phyloP scores from a whole-genome alignment of 2,329 filamentous ascomycete species.

The Scortechinia acanthostroma region DNA sequence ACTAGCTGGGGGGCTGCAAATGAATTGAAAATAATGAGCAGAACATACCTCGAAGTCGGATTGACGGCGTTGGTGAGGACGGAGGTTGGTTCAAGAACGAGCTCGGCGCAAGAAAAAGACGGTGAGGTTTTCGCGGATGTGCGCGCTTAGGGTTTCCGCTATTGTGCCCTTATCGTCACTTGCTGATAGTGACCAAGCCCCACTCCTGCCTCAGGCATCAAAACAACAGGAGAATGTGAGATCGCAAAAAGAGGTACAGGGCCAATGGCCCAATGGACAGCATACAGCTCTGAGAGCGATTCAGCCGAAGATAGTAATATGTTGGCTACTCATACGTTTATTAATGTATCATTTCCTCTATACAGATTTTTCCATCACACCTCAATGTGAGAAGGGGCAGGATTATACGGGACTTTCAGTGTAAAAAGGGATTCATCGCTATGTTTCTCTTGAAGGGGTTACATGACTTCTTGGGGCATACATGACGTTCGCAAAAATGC shows the following conservation, averaged over 20 bases:
- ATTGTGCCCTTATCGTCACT: not conserved
- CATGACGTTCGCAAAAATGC: not conserved
- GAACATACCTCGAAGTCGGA: not conserved
- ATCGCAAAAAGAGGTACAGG: too few relatives aligned
- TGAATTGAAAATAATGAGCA: not conserved
- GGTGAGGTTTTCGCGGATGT: not conserved
- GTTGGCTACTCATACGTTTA: too few relatives aligned
- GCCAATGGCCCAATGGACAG: too few relatives aligned
- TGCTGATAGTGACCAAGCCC: too few relatives aligned
- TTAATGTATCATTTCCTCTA: too few relatives aligned
- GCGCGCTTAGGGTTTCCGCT: not conserved
- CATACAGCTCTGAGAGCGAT: too few relatives aligned
- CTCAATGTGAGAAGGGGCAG: not conserved
- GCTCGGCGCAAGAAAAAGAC: not conserved
- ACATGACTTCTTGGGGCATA: conserved; percentile 2
- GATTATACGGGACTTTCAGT: not conserved
- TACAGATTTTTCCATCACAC: too few relatives aligned
- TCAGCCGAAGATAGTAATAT: too few relatives aligned
- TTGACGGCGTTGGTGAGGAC: not conserved
- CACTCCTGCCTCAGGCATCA: not conserved
- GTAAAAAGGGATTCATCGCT: not conserved
- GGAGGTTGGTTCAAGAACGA: not conserved
- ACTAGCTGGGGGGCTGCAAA: conserved; percentile 2
- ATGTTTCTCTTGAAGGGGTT: not conserved
- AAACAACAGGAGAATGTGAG: too few relatives aligned